A percentile compares a stretch with the other conserved stretches of the same genome.
phyloP scores from a whole-genome alignment of 371 early-diverging fungal species.

The Syncephalastrum sp. region DNA sequence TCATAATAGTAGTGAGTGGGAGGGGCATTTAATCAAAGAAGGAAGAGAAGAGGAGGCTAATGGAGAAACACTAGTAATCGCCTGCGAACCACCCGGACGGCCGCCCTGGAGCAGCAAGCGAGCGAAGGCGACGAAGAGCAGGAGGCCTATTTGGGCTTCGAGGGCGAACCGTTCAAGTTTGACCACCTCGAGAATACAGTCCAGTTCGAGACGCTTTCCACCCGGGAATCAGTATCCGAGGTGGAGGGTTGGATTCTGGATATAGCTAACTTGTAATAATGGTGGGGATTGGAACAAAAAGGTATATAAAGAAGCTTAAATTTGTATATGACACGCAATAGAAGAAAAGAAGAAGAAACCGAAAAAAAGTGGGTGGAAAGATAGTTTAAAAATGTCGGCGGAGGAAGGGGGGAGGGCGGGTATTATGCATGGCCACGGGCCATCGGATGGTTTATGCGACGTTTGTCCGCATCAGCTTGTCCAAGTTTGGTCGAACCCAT shows the following conservation, averaged over 20 bases:
- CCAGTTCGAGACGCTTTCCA: slow-evolving; percentile 61
- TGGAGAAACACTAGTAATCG: slow-evolving; percentile 48
- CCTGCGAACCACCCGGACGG: slow-evolving; percentile 63
- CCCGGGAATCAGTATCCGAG: slow-evolving; percentile 37
- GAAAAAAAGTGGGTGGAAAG: too few species aligned
- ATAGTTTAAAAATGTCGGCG: too few species aligned
- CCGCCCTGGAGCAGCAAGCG: slow-evolving; percentile 62
- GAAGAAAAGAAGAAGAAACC: too few species aligned
- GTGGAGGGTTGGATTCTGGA: slow-evolving; percentile 42
- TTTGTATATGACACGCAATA: too few species aligned
- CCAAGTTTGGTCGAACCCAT: too few species aligned
- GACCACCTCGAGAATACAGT: slow-evolving; percentile 72
- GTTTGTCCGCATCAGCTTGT: too few species aligned
- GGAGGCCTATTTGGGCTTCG: slow-evolving; percentile 74
- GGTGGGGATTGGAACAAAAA: too few species aligned
- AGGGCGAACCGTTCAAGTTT: slow-evolving; percentile 77
- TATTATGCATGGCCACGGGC: too few species aligned
- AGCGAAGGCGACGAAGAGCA: slow-evolving; percentile 53
- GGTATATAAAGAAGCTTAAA: too few species aligned
- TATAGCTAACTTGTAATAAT: too few species aligned
- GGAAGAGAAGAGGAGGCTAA: background rate
- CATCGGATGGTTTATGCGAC: too few species aligned
- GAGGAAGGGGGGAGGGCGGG: too few species aligned
- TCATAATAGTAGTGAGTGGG: background rate
- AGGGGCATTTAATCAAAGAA: background rate